Percentiles rank a stretch among this genome's conserved stretches.
Evolutionary conservation across 2,329 filamentous ascomycete genomes (phyloP).

Genomic region (Blastomyces emzantsi): DNA sequence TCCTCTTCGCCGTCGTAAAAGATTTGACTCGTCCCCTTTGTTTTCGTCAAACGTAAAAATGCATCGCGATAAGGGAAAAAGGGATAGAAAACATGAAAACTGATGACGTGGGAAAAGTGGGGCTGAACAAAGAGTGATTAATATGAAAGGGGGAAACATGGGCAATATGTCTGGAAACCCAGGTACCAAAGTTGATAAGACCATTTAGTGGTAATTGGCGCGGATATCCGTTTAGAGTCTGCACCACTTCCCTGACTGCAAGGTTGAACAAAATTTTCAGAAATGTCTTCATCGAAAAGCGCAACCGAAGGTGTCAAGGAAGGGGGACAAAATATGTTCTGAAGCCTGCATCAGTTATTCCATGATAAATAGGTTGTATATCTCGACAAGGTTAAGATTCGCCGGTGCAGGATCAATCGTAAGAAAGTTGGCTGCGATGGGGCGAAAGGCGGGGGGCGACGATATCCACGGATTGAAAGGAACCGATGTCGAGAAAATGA

Average conservation of each 20-base stretch:
- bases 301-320: slow-evolving; percentile 13
- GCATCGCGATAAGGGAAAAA: slow-evolving; percentile 14
- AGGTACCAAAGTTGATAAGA: slow-evolving; percentile 11
- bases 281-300: slow-evolving; percentile 10
- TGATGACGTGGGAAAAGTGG: slow-evolving; percentile 8
- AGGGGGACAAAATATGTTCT: slow-evolving; percentile 13
- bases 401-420: slow-evolving; percentile 5
- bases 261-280: slow-evolving; percentile 1
- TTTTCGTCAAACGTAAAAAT: slow-evolving; percentile 19
- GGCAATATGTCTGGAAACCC: slow-evolving; percentile 13
- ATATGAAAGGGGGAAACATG: slow-evolving; percentile 12
- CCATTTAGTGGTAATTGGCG: slow-evolving; percentile 12
- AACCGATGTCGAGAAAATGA: slow-evolving; percentile 12
- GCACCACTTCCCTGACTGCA: not conserved
- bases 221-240: slow-evolving; percentile 14
- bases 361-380: slow-evolving; percentile 12
- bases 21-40: slow-evolving; percentile 5
- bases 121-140: slow-evolving; percentile 12
- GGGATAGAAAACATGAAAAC: slow-evolving; percentile 8
- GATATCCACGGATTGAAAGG: slow-evolving; percentile 14
- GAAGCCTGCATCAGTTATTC: slow-evolving; percentile 16
- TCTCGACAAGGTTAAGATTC: slow-evolving; percentile 11
- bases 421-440: slow-evolving; percentile 11
- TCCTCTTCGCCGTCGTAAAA: slow-evolving; percentile 1
- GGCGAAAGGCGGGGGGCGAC: slow-evolving; percentile 20